These are phyloP conservation scores for Hypoxylon rubiginosum DNA, from an alignment of 2,329 filamentous ascomycete genomes.

Conservation along the genomic window DNA sequence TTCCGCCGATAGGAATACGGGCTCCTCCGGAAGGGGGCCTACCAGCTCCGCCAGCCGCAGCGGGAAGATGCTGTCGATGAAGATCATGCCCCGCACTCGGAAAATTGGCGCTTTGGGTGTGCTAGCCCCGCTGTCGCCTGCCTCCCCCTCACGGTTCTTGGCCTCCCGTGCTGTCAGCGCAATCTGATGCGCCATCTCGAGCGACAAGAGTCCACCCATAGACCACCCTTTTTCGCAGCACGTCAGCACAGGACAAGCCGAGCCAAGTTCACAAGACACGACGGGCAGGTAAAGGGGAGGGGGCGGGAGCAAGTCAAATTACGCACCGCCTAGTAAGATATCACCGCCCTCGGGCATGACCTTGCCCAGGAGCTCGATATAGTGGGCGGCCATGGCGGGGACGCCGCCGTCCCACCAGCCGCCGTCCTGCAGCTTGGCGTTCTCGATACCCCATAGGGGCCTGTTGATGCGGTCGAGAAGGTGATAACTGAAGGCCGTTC, in stretches of 20 bases:
- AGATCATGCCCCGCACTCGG: constrained; percentile 63
- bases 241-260: background rate
- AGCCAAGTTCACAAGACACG: background rate
- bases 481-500: constrained; percentile 70
- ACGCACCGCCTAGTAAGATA: constrained; percentile 63
- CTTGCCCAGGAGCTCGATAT: constrained; percentile 61
- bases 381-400: constrained; percentile 66
- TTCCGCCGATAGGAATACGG: constrained; percentile 45
- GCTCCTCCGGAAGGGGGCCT: constrained; percentile 44
- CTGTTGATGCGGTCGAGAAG: constrained; percentile 64
- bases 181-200: constrained; percentile 64
- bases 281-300: background rate
- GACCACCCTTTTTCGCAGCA: constrained; percentile 61
- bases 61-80: constrained; percentile 65
- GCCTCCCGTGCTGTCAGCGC: constrained; percentile 48
- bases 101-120: constrained; percentile 44
- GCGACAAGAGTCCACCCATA: constrained; percentile 64
- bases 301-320: background rate
- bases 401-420: constrained; percentile 65
- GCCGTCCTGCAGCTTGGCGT: constrained; percentile 64
- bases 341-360: constrained; percentile 55
- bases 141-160: constrained; percentile 11
- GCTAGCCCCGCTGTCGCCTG: constrained; percentile 11
- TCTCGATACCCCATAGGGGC: constrained; percentile 66
- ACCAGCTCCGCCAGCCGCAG: constrained; percentile 38